Base-by-base conservation (phyloP, 352 stramenopile species). In the Lagenidium giganteum region DNA sequence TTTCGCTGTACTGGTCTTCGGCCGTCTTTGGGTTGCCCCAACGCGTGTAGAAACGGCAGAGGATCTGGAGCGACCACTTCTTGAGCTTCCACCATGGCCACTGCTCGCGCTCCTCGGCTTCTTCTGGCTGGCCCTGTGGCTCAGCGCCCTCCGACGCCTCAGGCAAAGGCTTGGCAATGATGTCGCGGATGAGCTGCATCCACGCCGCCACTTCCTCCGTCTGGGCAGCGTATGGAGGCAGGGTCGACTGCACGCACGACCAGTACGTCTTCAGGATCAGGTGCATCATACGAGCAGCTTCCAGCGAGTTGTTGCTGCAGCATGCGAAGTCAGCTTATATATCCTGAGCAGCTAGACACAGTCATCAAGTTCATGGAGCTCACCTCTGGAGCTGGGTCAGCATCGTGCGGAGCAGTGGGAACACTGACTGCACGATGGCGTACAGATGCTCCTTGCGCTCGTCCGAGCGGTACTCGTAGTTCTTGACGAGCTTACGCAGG, bases 41-140 rank as follows among this genome's bases (percentile, higher is more conserved):
- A 12, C 95, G 85, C 38, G 87, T 96, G 71, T 98, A 98, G 50
- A 98, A 93, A n/a, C 95, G 83, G 45, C 83, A 96, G 42, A 98
- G 85, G 49, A 98, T 97, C 72, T 98, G 94, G 29, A 96, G 55
- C n/a, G 87, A 67, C 95, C 95, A 98, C 78, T 99, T 98, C 66
- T 99, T 99, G 12, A 97, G 75, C 74, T 98, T 98, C 95, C 95
- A 98, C 90, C 93, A 98, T 9, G 93, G 83, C 93, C 90, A 98
- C 30, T 86, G 75, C 47, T 90, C 86, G 22, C 95, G 77, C 52
- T 98, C 94, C 39, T 98, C 93, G 24, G 95, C 73, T 21, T 91
- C 71, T 8, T 58, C 89, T 0, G 95, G 95, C 62, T 98, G 95
- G 26, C 83, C 79, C 17, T 65, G 57, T 3, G 93, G 90, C 61